These are phyloP conservation scores for Flaveria ramosissima DNA, from an alignment of 129 eudicot species.

Conservation along the genomic window DNA sequence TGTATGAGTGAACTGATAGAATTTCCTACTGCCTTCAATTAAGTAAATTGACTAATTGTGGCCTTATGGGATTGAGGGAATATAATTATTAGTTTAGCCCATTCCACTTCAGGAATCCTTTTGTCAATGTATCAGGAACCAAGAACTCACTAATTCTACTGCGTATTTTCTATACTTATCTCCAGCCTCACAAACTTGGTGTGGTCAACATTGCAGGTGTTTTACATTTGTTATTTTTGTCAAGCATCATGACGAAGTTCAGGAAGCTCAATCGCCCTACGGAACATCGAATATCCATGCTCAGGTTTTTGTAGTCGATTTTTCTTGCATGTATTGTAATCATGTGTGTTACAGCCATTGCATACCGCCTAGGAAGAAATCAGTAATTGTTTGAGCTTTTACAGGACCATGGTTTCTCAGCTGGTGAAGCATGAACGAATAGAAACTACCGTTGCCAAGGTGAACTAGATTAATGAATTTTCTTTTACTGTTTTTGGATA, in stretches of 20 bases:
- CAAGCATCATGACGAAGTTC: conserved; percentile 66
- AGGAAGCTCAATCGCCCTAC: conserved; percentile 91
- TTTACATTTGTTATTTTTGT: conserved; percentile 10
- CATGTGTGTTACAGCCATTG: background rate
- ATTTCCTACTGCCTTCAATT: too few relatives aligned
- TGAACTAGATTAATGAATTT: conserved; percentile 18
- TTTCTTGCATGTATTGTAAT: background rate
- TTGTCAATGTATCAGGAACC: background rate
- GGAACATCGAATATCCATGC: conserved; percentile 88
- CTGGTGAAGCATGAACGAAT: conserved; percentile 93
- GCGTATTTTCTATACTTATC: background rate
- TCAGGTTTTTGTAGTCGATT: conserved; percentile 44
- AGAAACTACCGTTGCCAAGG: conserved; percentile 96
- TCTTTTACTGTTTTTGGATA: background rate
- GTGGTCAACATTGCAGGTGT: conserved; percentile 8
- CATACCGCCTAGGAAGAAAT: background rate
- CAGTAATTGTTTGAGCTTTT: background rate
- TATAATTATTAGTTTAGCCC: background rate
- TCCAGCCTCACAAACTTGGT: background rate
- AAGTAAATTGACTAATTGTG: background rate
- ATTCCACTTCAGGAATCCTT: background rate
- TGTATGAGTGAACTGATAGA: background rate
- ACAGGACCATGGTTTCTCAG: conserved; percentile 97
- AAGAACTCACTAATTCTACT: background rate
- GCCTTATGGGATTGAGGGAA: background rate